Percentiles rank a stretch among this genome's conserved stretches.
Conservation (phyloP, 129 eudicot species). For the Chrysanthemum lavandulifolium region DNA sequence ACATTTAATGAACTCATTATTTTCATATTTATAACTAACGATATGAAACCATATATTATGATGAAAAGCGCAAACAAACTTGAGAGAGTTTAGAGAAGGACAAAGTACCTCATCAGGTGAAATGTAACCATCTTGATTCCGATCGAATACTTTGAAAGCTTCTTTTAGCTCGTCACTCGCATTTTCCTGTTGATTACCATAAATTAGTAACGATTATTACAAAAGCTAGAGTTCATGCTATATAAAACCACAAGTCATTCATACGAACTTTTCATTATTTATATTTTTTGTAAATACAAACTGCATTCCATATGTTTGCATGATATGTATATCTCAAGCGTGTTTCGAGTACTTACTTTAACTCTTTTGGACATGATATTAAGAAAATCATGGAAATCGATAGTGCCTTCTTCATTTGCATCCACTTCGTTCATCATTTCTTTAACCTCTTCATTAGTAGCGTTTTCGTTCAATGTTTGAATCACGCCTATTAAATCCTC, state of each 20-base stretch:
- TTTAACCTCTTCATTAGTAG: constrained; percentile 55
- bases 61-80: too few species aligned
- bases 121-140: constrained; percentile 86
- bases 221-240: background rate
- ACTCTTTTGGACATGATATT: constrained; percentile 53
- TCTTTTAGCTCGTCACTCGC: constrained; percentile 71
- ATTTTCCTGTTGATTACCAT: constrained; percentile 42
- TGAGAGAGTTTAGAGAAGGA: too few species aligned
- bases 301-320: too few species aligned
- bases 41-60: too few species aligned
- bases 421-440: constrained; percentile 69
- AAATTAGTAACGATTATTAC: background rate
- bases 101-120: constrained; percentile 66
- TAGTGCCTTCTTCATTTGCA: constrained; percentile 51
- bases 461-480: constrained; percentile 54
- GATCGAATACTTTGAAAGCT: constrained; percentile 82
- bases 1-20: too few species aligned
- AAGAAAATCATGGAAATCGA: constrained; percentile 56
- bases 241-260: background rate
- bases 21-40: too few species aligned
- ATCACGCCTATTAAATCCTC: constrained; percentile 64
- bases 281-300: background rate
- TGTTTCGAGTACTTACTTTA: constrained; percentile 29
- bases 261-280: background rate
- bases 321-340: too few species aligned